Conservation (phyloP, 129 eudicot species). For the Centaurea solstitialis region DNA sequence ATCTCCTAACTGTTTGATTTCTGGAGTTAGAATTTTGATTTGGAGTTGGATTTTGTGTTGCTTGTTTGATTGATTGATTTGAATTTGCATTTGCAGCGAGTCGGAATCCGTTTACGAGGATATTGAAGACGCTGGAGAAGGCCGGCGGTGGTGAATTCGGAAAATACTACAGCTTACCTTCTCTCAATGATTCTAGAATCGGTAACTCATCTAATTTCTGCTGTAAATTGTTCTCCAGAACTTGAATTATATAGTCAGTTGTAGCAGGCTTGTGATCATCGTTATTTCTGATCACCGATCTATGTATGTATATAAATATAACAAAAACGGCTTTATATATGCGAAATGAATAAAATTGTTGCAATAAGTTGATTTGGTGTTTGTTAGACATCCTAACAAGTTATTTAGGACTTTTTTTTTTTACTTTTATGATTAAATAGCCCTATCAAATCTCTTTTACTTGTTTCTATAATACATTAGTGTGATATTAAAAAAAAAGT, state of each 20-base stretch:
- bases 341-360: not conserved
- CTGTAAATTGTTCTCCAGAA: not conserved
- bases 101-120: constrained; percentile 10
- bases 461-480: too few species aligned
- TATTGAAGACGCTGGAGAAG: constrained; percentile 18
- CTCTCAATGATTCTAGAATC: constrained; percentile 18
- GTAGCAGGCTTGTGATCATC: not conserved
- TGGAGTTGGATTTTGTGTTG: not conserved
- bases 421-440: not conserved
- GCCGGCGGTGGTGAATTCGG: constrained; percentile 20
- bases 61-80: not conserved
- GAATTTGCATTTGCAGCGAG: not conserved
- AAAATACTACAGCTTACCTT: constrained; percentile 24
- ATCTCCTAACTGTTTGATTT: not conserved
- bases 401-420: not conserved
- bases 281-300: not conserved
- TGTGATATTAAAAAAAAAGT: too few species aligned
- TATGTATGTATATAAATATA: not conserved
- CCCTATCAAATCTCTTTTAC: not conserved
- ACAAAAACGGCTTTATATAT: too few species aligned
- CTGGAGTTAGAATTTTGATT: not conserved
- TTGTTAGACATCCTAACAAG: not conserved
- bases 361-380: not conserved
- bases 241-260: not conserved
- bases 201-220: constrained; percentile 2